phyloP scores from a whole-genome alignment of 495 filamentous ascomycete species.

The Rostrohypoxylon terebratum region DNA sequence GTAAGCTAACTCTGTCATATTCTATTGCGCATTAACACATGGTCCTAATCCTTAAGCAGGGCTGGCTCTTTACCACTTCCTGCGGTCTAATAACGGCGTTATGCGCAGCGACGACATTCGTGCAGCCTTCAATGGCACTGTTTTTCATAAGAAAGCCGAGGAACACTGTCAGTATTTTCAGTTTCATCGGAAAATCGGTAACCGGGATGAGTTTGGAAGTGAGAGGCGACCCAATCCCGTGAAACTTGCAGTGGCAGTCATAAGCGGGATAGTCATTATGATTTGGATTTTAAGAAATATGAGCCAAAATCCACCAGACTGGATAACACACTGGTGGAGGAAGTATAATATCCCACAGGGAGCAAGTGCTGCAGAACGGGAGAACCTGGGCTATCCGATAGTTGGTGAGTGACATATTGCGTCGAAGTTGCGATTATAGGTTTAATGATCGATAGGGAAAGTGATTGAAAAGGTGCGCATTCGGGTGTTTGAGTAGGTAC shows the following conservation, averaged over 20 bases:
- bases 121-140: slow-evolving; percentile 24
- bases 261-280: background rate
- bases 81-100: slow-evolving; percentile 1
- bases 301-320: background rate
- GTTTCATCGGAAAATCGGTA: background rate
- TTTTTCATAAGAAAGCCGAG: slow-evolving; percentile 21
- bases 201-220: background rate
- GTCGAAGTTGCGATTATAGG: background rate
- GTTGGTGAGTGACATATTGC: background rate
- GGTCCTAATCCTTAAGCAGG: background rate
- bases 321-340: background rate
- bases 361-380: background rate
- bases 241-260: slow-evolving; percentile 15
- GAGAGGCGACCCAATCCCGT: slow-evolving; percentile 3
- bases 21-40: too few species aligned
- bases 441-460: background rate
- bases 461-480: background rate
- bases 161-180: background rate
- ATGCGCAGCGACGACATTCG: slow-evolving; percentile 22
- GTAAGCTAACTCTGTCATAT: background rate
- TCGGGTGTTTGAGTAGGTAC: background rate
- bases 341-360: background rate
- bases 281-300: slow-evolving; percentile 11
- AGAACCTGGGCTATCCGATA: background rate
- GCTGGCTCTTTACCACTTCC: slow-evolving; percentile 9